Percentiles rank a stretch among this genome's conserved stretches.
phyloP scores from a whole-genome alignment of 75 land plant genomes.

The Azolla pinnata region DNA sequence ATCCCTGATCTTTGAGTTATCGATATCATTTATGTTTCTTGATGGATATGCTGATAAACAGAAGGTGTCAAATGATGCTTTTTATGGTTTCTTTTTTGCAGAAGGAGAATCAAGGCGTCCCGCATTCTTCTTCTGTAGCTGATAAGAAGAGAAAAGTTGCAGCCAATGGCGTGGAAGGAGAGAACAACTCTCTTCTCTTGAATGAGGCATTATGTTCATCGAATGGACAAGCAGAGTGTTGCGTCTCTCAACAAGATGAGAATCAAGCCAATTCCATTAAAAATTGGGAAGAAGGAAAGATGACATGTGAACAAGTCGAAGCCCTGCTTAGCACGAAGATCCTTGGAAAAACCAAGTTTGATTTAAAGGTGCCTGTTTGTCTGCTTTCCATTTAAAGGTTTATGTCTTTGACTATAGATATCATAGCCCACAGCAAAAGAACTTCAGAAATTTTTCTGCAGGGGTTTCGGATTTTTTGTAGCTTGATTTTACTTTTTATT shows the following conservation, averaged over 20 bases:
- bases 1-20: too few species aligned
- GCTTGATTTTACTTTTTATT: background rate
- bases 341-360: slow-evolving; percentile 50
- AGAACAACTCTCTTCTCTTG: background rate
- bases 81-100: too few species aligned
- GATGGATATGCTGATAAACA: too few species aligned
- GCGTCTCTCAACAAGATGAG: slow-evolving; percentile 4
- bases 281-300: slow-evolving; percentile 11
- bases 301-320: slow-evolving; percentile 40
- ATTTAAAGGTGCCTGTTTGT: slow-evolving; percentile 38
- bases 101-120: slow-evolving; percentile 16
- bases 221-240: slow-evolving; percentile 1
- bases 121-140: too few species aligned
- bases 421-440: background rate
- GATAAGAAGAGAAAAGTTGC: slow-evolving; percentile 23
- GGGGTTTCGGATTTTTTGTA: slow-evolving; percentile 2
- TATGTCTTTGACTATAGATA: background rate
- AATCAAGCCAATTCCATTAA: background rate
- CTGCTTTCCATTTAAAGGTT: background rate
- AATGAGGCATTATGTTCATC: background rate
- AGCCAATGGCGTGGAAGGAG: background rate
- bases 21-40: too few species aligned
- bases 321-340: slow-evolving; percentile 45
- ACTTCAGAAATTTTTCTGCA: background rate
- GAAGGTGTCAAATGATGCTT: too few species aligned